Conservation (phyloP, 176 grass and related monocot species). For the Elaeis guineensis region DNA sequence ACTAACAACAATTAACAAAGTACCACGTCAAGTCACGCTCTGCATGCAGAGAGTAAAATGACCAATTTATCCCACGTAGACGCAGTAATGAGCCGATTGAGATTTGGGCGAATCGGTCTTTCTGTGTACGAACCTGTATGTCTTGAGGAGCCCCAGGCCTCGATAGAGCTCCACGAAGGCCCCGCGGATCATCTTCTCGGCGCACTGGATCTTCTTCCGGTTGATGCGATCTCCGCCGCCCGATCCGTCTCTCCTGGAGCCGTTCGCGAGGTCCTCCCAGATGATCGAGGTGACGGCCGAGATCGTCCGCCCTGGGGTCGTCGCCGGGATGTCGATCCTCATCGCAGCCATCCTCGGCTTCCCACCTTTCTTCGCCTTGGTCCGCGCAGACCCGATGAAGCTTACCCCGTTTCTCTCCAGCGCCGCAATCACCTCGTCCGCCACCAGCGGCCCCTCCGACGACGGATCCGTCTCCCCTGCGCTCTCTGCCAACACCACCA, state of each 20-base stretch:
- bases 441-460: conserved; percentile 8
- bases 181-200: conserved; percentile 88
- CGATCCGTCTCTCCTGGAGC: conserved; percentile 63
- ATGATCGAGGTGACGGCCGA: conserved; percentile 30
- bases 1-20: no score
- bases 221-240: conserved; percentile 44
- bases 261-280: conserved; percentile 81
- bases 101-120: no score
- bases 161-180: conserved; percentile 78
- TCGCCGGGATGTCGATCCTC: conserved; percentile 81
- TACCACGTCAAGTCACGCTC: no score
- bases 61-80: no score
- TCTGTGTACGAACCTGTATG: conserved; percentile 42
- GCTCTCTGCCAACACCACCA: conserved; percentile 26
- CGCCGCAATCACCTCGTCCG: conserved; percentile 82
- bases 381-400: conserved; percentile 46
- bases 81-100: no score
- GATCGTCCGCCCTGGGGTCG: conserved; percentile 45
- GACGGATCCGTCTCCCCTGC: conserved; percentile 5
- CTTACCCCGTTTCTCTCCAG: conserved; percentile 81
- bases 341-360: conserved; percentile 29
- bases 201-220: conserved; percentile 86
- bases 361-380: conserved; percentile 57
- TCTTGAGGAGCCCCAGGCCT: conserved; percentile 76
- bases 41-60: no score